Percentiles rank a stretch among this genome's conserved stretches.
These are phyloP conservation scores for Daldinia concentrica DNA, from an alignment of 495 filamentous ascomycete species.

Conservation along the genomic window DNA sequence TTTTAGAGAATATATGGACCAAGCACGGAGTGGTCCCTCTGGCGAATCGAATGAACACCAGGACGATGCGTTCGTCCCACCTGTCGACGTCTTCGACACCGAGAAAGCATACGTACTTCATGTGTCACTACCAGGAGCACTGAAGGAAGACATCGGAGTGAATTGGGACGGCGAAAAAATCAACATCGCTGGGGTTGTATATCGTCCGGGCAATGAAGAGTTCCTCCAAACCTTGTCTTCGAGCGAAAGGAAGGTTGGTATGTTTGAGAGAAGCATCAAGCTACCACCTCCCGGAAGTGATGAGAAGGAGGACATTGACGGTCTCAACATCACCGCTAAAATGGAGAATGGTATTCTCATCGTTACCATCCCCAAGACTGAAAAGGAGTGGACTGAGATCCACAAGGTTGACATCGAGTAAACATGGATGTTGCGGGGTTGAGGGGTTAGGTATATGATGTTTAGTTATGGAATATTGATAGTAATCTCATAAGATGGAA, in stretches of 20 bases:
- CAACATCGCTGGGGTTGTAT: slow-evolving; percentile 73
- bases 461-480: slow-evolving; percentile 3
- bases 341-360: slow-evolving; percentile 67
- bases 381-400: slow-evolving; percentile 67
- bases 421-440: neutral
- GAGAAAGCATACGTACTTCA: slow-evolving; percentile 70
- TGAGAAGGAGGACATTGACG: slow-evolving; percentile 69
- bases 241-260: slow-evolving; percentile 73
- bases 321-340: slow-evolving; percentile 73
- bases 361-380: slow-evolving; percentile 74
- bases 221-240: slow-evolving; percentile 69
- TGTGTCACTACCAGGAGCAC: slow-evolving; percentile 77
- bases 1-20: slow-evolving; percentile 52
- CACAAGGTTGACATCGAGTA: slow-evolving; percentile 69
- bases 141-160: slow-evolving; percentile 79
- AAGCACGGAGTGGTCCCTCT: slow-evolving; percentile 33
- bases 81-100: slow-evolving; percentile 77
- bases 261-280: slow-evolving; percentile 75
- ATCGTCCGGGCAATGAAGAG: slow-evolving; percentile 75
- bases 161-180: slow-evolving; percentile 78
- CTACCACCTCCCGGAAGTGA: slow-evolving; percentile 56
- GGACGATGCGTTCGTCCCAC: slow-evolving; percentile 67
- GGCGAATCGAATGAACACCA: slow-evolving; percentile 44
- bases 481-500: slow-evolving; percentile 1
- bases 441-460: neutral